phyloP scores from a whole-genome alignment of 169 alveolate genomes.

The Fabrea salina region DNA sequence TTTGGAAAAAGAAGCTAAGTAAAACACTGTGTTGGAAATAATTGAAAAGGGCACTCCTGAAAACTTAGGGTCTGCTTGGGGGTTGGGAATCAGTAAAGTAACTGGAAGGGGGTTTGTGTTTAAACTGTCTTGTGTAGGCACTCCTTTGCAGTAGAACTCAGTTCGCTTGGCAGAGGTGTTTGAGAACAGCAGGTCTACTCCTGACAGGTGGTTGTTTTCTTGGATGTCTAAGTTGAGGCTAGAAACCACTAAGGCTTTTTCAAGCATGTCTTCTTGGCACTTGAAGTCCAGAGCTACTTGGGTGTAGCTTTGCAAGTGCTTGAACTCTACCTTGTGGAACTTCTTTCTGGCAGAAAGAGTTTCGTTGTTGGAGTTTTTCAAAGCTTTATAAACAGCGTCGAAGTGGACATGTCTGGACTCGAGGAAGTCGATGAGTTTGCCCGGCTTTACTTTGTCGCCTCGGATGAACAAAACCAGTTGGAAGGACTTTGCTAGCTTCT shows the following conservation, averaged over 20 bases:
- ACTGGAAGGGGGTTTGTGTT: conserved; percentile 1
- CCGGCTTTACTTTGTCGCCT: background rate
- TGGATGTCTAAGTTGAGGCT: background rate
- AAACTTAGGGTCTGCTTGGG: background rate
- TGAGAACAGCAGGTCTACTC: background rate
- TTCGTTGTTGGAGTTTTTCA: background rate
- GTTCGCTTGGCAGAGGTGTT: background rate
- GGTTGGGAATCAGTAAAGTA: background rate
- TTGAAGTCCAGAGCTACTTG: conserved; percentile 23
- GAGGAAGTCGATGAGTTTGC: background rate
- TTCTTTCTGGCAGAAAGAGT: background rate
- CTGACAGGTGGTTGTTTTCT: background rate
- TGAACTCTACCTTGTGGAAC: background rate
- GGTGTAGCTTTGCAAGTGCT: conserved; percentile 9
- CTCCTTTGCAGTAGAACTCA: background rate
- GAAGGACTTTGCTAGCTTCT: background rate
- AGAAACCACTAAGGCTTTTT: background rate
- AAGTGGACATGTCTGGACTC: background rate
- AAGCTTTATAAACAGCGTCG: conserved; percentile 19
- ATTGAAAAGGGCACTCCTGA: background rate
- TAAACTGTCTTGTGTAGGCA: background rate
- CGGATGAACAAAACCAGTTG: conserved; percentile 7
- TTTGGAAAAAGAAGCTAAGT: background rate
- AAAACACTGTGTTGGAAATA: background rate
- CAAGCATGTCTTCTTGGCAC: background rate